Conservation (phyloP, 495 filamentous ascomycete genomes). For the Penicillium soppii region DNA sequence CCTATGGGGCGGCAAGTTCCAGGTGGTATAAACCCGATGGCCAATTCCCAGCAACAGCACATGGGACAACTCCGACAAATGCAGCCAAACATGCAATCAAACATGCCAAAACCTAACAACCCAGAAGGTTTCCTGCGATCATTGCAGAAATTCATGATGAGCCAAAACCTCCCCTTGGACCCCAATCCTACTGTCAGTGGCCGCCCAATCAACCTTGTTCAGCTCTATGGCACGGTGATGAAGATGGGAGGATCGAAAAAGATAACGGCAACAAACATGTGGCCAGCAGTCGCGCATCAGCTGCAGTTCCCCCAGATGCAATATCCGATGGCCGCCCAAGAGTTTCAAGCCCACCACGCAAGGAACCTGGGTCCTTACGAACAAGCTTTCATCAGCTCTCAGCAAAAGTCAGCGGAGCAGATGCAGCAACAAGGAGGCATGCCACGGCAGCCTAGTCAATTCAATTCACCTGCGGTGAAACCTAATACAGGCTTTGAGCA, state of each 20-base stretch:
- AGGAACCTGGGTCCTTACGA: conserved; percentile 74
- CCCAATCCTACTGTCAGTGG: conserved; percentile 66
- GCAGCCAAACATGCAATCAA: conserved; percentile 76
- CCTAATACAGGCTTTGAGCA: conserved; percentile 32
- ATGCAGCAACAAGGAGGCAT: conserved; percentile 49
- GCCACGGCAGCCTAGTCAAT: conserved; percentile 37
- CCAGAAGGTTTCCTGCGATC: conserved; percentile 75
- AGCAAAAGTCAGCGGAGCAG: conserved; percentile 52
- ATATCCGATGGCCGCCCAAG: conserved; percentile 60
- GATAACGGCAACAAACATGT: conserved; percentile 63
- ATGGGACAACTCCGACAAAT: conserved; percentile 49
- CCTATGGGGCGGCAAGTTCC: conserved; percentile 41
- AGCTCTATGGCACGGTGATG: conserved; percentile 73
- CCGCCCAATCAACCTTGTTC: conserved; percentile 66
- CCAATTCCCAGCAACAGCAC: conserved; percentile 47
- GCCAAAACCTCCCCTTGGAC: conserved; percentile 67
- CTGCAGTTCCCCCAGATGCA: conserved; percentile 68
- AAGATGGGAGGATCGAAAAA: conserved; percentile 77
- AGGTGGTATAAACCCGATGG: conserved; percentile 44
- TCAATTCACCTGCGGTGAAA: conserved; percentile 40
- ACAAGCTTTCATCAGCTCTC: conserved; percentile 62
- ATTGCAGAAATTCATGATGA: conserved; percentile 68
- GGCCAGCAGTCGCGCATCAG: conserved; percentile 66
- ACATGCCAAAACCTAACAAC: conserved; percentile 54
- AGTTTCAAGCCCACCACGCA: conserved; percentile 71